Conservation (phyloP, 2,329 filamentous ascomycete species). For the Lasiodiplodia sp. region DNA sequence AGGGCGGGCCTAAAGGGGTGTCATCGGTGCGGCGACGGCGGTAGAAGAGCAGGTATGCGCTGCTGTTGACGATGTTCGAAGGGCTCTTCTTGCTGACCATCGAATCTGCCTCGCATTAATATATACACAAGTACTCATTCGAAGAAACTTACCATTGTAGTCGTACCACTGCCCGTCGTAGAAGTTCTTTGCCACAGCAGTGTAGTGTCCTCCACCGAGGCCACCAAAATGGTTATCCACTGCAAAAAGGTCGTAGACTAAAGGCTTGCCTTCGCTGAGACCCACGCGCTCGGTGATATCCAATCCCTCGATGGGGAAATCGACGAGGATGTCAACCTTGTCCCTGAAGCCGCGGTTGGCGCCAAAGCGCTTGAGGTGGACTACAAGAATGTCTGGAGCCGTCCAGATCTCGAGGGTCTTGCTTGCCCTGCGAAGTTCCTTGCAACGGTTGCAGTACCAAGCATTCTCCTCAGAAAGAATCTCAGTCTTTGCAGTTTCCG, state of each 20-base stretch:
- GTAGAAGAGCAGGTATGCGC: conserved; percentile 95
- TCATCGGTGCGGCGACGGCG: conserved; percentile 74
- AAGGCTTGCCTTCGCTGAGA: conserved; percentile 78
- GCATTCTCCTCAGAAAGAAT: conserved; percentile 93
- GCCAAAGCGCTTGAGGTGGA: conserved; percentile 95
- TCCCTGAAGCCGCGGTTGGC: conserved; percentile 82
- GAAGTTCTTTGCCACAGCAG: conserved; percentile 92
- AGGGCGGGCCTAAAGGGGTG: conserved; percentile 78
- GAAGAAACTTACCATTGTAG: conserved; percentile 80
- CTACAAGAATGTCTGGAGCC: conserved; percentile 90
- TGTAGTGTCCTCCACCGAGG: conserved; percentile 94
- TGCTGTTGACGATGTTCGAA: conserved; percentile 70
- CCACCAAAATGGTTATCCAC: conserved; percentile 97
- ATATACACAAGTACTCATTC: background rate
- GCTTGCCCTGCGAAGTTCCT: conserved; percentile 87
- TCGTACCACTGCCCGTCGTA: conserved; percentile 90
- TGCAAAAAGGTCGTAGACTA: conserved; percentile 91
- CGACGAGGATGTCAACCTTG: conserved; percentile 89
- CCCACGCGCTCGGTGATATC: conserved; percentile 83
- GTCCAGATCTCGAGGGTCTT: conserved; percentile 99
- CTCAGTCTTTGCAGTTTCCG: conserved; percentile 94
- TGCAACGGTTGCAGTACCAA: conserved; percentile 97
- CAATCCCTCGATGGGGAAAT: conserved; percentile 88
- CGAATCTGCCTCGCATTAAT: conserved; percentile 71
- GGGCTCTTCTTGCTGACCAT: conserved; percentile 70